Base-by-base conservation (phyloP, 305 asterid species). In the Fraxinus albicans region DNA sequence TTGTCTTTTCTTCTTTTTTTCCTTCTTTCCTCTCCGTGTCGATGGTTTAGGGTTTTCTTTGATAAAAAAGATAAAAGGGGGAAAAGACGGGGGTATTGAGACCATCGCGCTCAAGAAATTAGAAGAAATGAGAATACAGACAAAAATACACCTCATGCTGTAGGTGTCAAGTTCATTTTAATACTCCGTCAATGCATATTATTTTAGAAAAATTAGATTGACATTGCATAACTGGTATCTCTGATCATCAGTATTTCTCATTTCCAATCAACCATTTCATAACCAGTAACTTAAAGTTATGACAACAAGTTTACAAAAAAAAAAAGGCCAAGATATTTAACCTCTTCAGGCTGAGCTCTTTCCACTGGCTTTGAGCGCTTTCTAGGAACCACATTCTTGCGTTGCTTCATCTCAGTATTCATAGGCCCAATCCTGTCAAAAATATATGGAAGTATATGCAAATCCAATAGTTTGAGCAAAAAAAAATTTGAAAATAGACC, bases 381-480 rank as follows among this genome's bases (percentile, higher is more conserved):
- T 81, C 76, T 35, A 58, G 78, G 88, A 79, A 82, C 86, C 4
- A 2, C 42, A 25, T 27, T 0, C 73, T 82, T 89, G 27, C 87
- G 82, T n/a, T 3, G 84, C 88, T 89, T 89, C 38, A 87, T 25
- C 83, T 76, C 85, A 82, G 58, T 73, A 21, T 80, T 15, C 91
- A 91, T 86, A 1, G 91, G 91, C 50, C 95, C 97, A 77, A 84
- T 47, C 92, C 97, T 93, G 25, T 72, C 35, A 65, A 70, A 58
- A 58, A 25, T 73, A 17, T 17, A 69, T 12, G 44, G 35, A 13
- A 78, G 17, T 40, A 60, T 53, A 4, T 2, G 67, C 29, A 23
- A 44, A 12, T 21, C 4, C 27, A 23, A 0, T 23, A 12, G 19
- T 2, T 9, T 76, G n/a, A 23, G 34, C 15, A 76, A 76, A 76